Evolutionary conservation across 73 alveolate species (phyloP).

Genomic region (Tetrahymena thermophila): DNA sequence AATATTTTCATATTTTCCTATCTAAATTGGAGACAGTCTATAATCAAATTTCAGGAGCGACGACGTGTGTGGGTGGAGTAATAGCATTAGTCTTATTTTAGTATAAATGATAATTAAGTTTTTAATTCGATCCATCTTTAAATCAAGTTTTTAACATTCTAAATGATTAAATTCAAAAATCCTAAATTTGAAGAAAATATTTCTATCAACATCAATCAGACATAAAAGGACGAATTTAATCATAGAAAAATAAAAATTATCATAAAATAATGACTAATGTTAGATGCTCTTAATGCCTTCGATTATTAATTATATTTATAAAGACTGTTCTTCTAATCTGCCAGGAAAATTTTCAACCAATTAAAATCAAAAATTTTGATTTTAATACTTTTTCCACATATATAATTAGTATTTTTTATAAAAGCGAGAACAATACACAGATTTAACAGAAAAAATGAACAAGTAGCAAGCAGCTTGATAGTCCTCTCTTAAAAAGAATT

Average conservation of each 20-base stretch:
- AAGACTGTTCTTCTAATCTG: background rate
- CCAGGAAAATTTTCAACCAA: background rate
- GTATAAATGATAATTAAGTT: background rate
- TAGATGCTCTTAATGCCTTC: background rate
- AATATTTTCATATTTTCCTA: background rate
- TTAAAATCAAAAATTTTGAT: background rate
- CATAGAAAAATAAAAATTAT: background rate
- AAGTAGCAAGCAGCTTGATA: background rate
- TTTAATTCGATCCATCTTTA: background rate
- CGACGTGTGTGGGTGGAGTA: constrained; percentile 1
- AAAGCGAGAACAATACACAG: background rate
- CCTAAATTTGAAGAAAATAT: background rate
- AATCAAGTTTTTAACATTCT: background rate
- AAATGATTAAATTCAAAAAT: background rate
- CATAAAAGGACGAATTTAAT: background rate
- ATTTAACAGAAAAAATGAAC: background rate
- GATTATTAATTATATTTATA: background rate
- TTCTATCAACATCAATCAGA: background rate
- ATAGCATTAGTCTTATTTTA: background rate
- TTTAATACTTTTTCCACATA: background rate
- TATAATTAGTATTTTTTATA: background rate
- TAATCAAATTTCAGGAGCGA: background rate
- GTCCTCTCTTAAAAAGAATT: background rate
- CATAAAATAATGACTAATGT: background rate
- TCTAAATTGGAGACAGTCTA: background rate